Percentiles rank a stretch among this genome's conserved stretches.
phyloP scores from a whole-genome alignment of 805 yeast species.

The Metschnikowia proteae region DNA sequence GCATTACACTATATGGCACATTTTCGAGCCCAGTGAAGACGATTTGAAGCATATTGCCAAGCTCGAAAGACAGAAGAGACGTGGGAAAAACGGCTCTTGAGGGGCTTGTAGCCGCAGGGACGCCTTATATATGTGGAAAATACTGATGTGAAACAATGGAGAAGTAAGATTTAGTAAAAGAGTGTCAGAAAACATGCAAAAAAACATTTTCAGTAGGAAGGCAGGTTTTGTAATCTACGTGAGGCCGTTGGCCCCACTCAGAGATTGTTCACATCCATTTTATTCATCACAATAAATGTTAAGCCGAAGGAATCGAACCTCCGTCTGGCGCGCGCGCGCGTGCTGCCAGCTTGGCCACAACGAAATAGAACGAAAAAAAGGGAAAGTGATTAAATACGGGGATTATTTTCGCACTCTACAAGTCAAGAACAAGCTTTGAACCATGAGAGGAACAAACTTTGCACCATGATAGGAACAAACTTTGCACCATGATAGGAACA shows the following conservation, averaged over 20 bases:
- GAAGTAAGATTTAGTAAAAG: background rate
- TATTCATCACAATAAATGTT: slow-evolving; percentile 37
- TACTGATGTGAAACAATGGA: too few relatives aligned
- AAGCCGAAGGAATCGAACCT: slow-evolving; percentile 24
- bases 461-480: too few relatives aligned
- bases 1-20: slow-evolving; percentile 87
- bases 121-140: too few relatives aligned
- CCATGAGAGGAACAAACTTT: too few relatives aligned
- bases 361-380: slow-evolving; percentile 5
- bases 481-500: too few relatives aligned
- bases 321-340: slow-evolving; percentile 6
- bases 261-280: slow-evolving; percentile 51
- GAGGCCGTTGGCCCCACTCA: slow-evolving; percentile 40
- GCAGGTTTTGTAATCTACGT: slow-evolving; percentile 47
- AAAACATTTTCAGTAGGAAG: slow-evolving; percentile 45
- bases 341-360: slow-evolving; percentile 18
- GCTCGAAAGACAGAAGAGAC: slow-evolving; percentile 63
- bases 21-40: slow-evolving; percentile 84
- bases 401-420: background rate
- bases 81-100: slow-evolving; percentile 20
- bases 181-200: background rate
- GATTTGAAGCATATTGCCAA: slow-evolving; percentile 68
- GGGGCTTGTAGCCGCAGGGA: too few relatives aligned
- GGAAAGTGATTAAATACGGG: background rate
- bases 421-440: background rate